These are phyloP conservation scores for Malassezia globosa DNA, from an alignment of 1,284 basidiomycete species.

Conservation along the genomic window DNA sequence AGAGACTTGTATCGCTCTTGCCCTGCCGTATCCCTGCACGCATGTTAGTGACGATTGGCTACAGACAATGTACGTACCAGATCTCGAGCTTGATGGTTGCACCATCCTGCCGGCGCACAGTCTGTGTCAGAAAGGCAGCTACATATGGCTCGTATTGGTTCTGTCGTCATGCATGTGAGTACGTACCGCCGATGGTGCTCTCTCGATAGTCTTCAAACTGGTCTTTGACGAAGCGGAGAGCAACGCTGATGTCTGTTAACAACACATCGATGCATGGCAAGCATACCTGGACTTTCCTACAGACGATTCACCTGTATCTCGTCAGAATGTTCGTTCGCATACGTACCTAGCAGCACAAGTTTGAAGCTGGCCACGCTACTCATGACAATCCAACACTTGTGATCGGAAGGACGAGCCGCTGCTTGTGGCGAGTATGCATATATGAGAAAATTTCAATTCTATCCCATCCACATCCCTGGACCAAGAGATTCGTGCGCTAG, in stretches of 20 bases:
- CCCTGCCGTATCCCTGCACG: conserved; percentile 57
- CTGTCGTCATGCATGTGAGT: neutral
- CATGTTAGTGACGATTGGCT: neutral
- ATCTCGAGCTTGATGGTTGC: conserved; percentile 95
- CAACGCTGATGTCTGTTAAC: conserved; percentile 53
- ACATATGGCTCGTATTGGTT: no score
- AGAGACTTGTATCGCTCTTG: conserved; percentile 65
- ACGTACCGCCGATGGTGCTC: conserved; percentile 42
- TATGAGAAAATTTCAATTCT: no score
- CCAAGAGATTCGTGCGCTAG: no score
- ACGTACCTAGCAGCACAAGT: conserved; percentile 73
- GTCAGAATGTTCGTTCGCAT: neutral
- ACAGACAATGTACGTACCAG: conserved; percentile 63
- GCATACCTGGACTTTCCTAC: conserved; percentile 74
- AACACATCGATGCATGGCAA: neutral
- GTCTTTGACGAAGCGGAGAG: conserved; percentile 87
- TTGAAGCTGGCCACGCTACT: conserved; percentile 51
- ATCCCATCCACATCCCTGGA: no score
- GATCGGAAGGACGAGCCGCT: no score
- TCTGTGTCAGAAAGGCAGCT: conserved; percentile 91
- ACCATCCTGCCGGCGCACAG: conserved; percentile 75
- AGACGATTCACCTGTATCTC: conserved; percentile 66
- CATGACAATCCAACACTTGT: no score
- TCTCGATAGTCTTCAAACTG: conserved; percentile 96
- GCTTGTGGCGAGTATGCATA: no score